A percentile compares a stretch with the other conserved stretches of the same genome.
Conservation (phyloP, 345 rosid species). For the Nephelium lappaceum region DNA sequence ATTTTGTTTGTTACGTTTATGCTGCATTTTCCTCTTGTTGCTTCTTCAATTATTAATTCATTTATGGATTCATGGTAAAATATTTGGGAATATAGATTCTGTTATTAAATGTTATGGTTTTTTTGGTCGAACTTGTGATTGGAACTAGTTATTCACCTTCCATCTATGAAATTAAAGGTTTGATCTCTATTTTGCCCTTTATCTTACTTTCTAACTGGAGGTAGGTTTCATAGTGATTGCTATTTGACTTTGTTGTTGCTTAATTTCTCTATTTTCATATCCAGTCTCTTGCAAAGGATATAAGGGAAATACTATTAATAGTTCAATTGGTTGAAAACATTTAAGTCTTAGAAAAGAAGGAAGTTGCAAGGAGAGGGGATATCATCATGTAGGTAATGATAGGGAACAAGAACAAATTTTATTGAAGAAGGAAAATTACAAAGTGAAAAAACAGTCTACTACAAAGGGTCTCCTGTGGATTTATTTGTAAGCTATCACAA, state of each 20-base stretch:
- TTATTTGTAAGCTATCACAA: too few relatives aligned
- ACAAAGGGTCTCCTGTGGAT: neutral
- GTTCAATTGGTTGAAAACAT: neutral
- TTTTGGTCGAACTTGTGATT: neutral
- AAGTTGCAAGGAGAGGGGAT: neutral
- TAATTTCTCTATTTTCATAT: neutral
- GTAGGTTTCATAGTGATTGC: neutral
- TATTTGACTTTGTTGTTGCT: neutral
- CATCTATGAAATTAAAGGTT: neutral
- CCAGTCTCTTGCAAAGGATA: neutral
- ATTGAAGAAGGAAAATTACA: neutral
- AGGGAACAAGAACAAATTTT: neutral
- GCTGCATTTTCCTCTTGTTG: slow-evolving; percentile 7
- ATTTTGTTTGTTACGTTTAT: slow-evolving; percentile 3
- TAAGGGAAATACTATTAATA: neutral
- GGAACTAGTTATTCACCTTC: neutral
- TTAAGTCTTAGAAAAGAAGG: neutral
- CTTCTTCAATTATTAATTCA: neutral
- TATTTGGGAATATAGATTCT: neutral
- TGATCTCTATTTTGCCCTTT: neutral
- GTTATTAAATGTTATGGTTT: neutral
- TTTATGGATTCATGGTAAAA: neutral
- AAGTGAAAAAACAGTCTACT: neutral
- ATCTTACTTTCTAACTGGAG: neutral
- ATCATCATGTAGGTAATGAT: neutral